A percentile compares a stretch with the other conserved stretches of the same genome.
Evolutionary conservation across 1,284 basidiomycete genomes (phyloP).

Genomic region (Puccinia triticina): DNA sequence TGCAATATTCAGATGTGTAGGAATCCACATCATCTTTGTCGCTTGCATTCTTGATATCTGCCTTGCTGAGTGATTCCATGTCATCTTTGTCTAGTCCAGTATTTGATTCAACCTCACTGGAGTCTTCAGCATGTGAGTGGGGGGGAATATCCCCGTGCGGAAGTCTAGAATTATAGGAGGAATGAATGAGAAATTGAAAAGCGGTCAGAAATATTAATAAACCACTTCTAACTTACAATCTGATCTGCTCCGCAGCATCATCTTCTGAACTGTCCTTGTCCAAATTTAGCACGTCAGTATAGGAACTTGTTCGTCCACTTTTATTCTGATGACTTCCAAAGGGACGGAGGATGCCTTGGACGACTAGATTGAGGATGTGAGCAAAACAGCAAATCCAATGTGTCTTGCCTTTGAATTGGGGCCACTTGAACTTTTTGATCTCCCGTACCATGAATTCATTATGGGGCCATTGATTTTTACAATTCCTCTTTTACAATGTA

Average conservation of each 20-base stretch:
- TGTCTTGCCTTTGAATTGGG: too few species aligned
- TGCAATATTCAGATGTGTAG: background rate
- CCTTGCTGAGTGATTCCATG: background rate
- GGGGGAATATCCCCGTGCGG: too few species aligned
- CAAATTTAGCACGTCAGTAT: background rate
- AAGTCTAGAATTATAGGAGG: background rate
- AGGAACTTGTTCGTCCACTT: background rate
- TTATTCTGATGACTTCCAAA: constrained; percentile 10
- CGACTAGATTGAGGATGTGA: too few species aligned
- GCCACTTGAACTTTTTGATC: too few species aligned
- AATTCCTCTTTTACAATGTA: too few species aligned
- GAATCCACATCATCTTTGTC: background rate
- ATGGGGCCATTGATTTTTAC: too few species aligned
- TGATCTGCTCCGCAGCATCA: constrained; percentile 5
- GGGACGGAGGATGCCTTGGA: too few species aligned
- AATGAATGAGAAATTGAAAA: constrained; percentile 1
- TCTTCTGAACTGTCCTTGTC: background rate
- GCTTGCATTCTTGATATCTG: background rate
- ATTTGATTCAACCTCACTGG: background rate
- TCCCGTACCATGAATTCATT: background rate
- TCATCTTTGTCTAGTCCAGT: background rate
- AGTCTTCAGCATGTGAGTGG: background rate
- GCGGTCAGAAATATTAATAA: too few species aligned
- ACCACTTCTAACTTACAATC: background rate
- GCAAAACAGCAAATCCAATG: too few species aligned